These are phyloP conservation scores for Chlorociboria aeruginascens DNA, from an alignment of 495 filamentous ascomycete species.

Conservation along the genomic window DNA sequence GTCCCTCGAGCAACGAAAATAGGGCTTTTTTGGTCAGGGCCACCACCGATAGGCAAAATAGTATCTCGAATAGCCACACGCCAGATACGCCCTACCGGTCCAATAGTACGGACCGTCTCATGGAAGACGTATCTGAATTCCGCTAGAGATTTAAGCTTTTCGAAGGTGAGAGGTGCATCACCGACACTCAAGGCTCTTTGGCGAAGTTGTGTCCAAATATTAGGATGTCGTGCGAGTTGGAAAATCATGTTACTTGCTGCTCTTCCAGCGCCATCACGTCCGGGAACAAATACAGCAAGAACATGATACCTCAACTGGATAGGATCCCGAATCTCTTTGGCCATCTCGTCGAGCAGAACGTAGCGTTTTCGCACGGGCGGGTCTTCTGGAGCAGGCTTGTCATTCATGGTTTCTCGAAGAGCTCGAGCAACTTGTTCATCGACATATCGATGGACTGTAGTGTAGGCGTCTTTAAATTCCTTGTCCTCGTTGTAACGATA, in stretches of 20 bases:
- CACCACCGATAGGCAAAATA: constrained; percentile 37
- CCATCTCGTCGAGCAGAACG: constrained; percentile 5
- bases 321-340: constrained; percentile 7
- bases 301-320: constrained; percentile 20
- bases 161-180: constrained; percentile 14
- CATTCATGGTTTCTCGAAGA: not conserved
- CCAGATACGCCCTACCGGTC: constrained; percentile 38
- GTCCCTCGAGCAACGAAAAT: constrained; percentile 30
- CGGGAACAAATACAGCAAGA: constrained; percentile 37
- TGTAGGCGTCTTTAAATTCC: not conserved
- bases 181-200: not conserved
- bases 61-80: constrained; percentile 29
- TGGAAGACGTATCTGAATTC: constrained; percentile 41
- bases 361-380: not conserved
- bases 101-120: constrained; percentile 37
- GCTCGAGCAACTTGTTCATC: not conserved
- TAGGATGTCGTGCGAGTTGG: constrained; percentile 11
- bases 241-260: constrained; percentile 12
- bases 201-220: constrained; percentile 1
- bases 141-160: constrained; percentile 20
- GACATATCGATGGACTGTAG: not conserved
- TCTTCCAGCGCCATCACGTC: constrained; percentile 20
- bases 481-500: not conserved
- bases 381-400: not conserved
- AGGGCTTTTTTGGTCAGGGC: constrained; percentile 30